Evolutionary conservation across 768 basidiomycete species (phyloP), one percentile per base, ranked within the genome.

Genomic region (Flagelloscypha sp.): DNA sequence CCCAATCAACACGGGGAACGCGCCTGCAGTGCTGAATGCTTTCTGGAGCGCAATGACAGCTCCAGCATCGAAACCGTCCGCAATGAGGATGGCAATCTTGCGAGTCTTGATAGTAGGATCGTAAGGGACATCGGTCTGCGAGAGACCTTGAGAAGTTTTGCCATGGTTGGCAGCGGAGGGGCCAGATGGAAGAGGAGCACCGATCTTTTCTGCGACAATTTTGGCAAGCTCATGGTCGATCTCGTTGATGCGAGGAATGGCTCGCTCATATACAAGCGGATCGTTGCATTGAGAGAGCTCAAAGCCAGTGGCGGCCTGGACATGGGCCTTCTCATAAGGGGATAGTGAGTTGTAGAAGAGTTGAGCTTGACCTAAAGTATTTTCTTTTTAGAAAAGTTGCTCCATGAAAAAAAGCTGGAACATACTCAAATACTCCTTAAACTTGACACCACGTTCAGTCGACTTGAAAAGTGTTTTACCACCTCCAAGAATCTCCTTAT

Each of bases 241-340:
- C 48, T 81, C 63, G 53, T 78, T 82, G 44, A 86, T 69, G 11
- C 80, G 51, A 27, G 72, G 64, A 36, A 82, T 74, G 53, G 85
- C 83, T 2, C 64, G 65, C 51, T 74, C 61, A 55, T 81, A 82
- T 1, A 93, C 82, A 2, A 62, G 56, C 1, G 72, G 69, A 46
- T 90, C 85, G 34, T 86, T 80, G 56, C 82, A 84, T 50, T 90
- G 86, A 38, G 76, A 77, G 22, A 94, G 67, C 58, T 92, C 89
- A 53, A 94, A 93, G 9, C 76, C 73, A 39, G 85, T 66, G 4
- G 85, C 88, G 4, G 59, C 49, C 32, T 75, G 58, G 20, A 90
- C 61, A 53, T 92, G 86, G n/a, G 59, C 42, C 57, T 80, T 76
- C 63, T 93, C 90, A 37, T 74, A 53, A 0, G 62, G 47, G 2